phyloP scores from a whole-genome alignment of 73 alveolate species.

The Chromera velia region DNA sequence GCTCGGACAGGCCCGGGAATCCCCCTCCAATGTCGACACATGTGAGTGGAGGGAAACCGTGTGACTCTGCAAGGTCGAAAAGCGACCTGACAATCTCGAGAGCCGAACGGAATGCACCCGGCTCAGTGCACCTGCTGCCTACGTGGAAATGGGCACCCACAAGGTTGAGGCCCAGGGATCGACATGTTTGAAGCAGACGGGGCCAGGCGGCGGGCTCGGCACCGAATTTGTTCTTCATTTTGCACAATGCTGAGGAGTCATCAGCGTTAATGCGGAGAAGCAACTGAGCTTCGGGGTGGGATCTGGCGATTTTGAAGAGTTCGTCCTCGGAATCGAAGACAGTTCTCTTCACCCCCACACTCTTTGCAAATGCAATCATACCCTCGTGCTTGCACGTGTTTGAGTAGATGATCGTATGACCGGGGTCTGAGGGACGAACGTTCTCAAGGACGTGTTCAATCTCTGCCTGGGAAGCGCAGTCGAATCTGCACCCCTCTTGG shows the following conservation, averaged over 20 bases:
- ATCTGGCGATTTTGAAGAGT: background rate
- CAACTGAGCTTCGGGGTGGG: background rate
- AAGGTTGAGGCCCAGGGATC: background rate
- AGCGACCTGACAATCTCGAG: constrained; percentile 22
- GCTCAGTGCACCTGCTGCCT: constrained; percentile 41
- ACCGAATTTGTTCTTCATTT: constrained; percentile 33
- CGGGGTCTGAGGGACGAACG: background rate
- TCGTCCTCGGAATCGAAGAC: constrained; percentile 37
- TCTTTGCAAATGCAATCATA: constrained; percentile 20
- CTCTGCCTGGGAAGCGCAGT: background rate
- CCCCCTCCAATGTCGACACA: constrained; percentile 43
- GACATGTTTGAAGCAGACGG: constrained; percentile 4
- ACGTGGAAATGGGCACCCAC: constrained; percentile 23
- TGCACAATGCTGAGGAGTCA: constrained; percentile 34
- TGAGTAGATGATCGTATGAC: constrained; percentile 8
- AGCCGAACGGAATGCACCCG: constrained; percentile 27
- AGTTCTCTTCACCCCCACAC: constrained; percentile 8
- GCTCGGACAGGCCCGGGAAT: constrained; percentile 12
- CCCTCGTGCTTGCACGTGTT: constrained; percentile 40
- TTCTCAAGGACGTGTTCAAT: background rate
- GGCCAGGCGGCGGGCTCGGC: constrained; percentile 20
- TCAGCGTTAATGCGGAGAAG: background rate
- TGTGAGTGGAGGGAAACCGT: constrained; percentile 1
- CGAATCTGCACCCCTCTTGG: background rate
- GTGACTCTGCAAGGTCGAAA: background rate